These are phyloP conservation scores for Spergularia azorica DNA, from an alignment of 179 eudicot genomes.

Conservation along the genomic window DNA sequence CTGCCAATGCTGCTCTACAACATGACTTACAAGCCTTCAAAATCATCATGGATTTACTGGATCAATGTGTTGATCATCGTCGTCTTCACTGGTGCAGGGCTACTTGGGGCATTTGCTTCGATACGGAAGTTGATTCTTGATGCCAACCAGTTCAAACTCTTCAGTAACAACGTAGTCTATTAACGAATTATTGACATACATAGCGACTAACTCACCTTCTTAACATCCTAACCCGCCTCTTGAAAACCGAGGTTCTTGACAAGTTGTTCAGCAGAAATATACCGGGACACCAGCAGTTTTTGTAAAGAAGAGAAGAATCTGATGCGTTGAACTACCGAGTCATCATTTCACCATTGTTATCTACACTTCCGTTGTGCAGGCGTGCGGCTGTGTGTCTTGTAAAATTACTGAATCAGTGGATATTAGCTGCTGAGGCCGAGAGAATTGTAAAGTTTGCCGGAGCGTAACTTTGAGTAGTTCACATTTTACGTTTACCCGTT, in stretches of 20 bases:
- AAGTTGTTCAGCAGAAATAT: background rate
- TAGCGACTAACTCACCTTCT: conserved; percentile 4
- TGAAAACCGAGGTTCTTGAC: background rate
- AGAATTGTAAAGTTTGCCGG: background rate
- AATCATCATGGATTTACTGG: conserved; percentile 50
- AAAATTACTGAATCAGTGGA: background rate
- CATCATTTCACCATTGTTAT: background rate
- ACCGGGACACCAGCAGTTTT: background rate
- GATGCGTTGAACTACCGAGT: background rate
- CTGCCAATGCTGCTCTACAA: conserved; percentile 96
- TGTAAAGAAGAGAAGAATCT: background rate
- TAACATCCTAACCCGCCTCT: background rate
- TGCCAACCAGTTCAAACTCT: conserved; percentile 78
- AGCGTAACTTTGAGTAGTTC: too few relatives aligned
- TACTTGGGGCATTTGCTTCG: conserved; percentile 78
- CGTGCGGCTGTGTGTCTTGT: background rate
- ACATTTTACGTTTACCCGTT: too few relatives aligned
- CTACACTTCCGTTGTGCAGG: background rate
- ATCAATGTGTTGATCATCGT: conserved; percentile 59
- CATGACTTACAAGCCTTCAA: conserved; percentile 69
- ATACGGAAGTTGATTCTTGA: conserved; percentile 68
- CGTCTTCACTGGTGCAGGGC: conserved; percentile 68
- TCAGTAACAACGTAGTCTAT: conserved; percentile 63
- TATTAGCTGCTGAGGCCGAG: conserved; percentile 42
- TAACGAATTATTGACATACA: conserved; percentile 22